Base-by-base conservation (phyloP, 495 filamentous ascomycete genomes). In the Daldinia loculata region DNA sequence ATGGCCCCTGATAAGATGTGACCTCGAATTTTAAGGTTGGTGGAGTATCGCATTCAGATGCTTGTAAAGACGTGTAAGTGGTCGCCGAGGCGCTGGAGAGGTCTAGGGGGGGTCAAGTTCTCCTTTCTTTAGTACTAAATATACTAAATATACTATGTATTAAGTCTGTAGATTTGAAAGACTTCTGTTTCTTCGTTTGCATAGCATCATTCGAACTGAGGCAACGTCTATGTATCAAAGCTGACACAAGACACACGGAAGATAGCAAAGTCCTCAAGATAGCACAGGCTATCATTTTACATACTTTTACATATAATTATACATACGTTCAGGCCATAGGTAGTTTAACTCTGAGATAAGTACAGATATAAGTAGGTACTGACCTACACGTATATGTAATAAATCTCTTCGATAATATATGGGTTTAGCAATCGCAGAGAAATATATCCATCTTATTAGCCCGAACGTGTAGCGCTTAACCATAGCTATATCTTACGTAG, bases 21-120 rank as follows among this genome's bases (percentile, higher is more conserved):
- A 59, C 43, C 22, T 67, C 39, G 30, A 67, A 56, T 56, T 67
- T 67, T 72, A 72, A 72, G 59, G 63, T 71, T 71, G 62, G 51
- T 70, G 62, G 50, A 57, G 30, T 57, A 66, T 56, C 30, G 11
- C 41, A 56, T 56, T 38, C 58, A 24, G 57, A 43, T 36, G 63
- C 48, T 57, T 39, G 56, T 41, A 39, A 39, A 60, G 56, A 5
- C 9, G 43, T 48, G 19, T 48, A 48, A 48, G 43, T 48, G 43
- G 43, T 12, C 43, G 19, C 17, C 43, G 43, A 48, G 43, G 43
- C 43, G 43, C 43, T 48, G 43, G 4, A 48, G 43, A 48, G 17
- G 43, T 48, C 15, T 9, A 48, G 19, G 17, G 43, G 43, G 17
- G 43, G 43, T 48, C 24, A 22, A 48, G 17, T 48, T 48, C n/a